Evolutionary conservation across 495 filamentous ascomycete genomes (phyloP), one percentile per base, ranked within the genome.

Genomic region (Cenococcum geophilum): DNA sequence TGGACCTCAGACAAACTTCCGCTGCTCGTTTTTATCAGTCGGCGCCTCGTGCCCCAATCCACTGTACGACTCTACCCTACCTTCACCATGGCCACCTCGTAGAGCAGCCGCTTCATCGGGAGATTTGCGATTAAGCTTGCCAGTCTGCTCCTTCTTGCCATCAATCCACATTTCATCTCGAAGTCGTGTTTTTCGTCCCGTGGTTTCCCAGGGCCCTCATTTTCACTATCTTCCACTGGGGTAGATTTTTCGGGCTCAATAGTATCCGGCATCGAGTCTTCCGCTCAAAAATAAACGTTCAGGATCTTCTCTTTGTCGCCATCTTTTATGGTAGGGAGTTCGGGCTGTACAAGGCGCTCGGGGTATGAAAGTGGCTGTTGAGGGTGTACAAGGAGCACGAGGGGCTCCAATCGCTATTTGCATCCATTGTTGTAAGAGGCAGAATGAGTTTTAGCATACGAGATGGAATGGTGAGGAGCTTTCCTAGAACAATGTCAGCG

Each of bases 331-430:
- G 82, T 80, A 0, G 92, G 89, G 0, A 97, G 70, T 72, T 97
- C 92, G 61, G 89, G 84, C 73, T 96, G 92, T 62, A 97, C 90
- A 2, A 97, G 77, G 1, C 88, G 86, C 72, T 96, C 91, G 43
- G 96, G 84, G 72, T 96, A 95, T 27, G 91, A 96, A 16, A 97
- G 79, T 0, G 92, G 92, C 72, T 97, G 92, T 65, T 93, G 89
- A 0, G 92, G 90, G 72, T 97, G 92, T 5, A 97, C 79, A 6
- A 97, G 82, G 1, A 97, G 83, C 6, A 91, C 91, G 6, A 97
- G 82, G 0, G 92, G 89, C 70, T 93, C 89, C 32, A 90, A 61
- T 88, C 79, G 54, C 73, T 73, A 8, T 83, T 82, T 27, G 81
- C 76, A 60, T 86, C 77, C 1, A 71, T 61, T 1, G 82, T 83